Conservation (phyloP, 2,329 filamentous ascomycete species). For the Fusarium drepaniforme region DNA sequence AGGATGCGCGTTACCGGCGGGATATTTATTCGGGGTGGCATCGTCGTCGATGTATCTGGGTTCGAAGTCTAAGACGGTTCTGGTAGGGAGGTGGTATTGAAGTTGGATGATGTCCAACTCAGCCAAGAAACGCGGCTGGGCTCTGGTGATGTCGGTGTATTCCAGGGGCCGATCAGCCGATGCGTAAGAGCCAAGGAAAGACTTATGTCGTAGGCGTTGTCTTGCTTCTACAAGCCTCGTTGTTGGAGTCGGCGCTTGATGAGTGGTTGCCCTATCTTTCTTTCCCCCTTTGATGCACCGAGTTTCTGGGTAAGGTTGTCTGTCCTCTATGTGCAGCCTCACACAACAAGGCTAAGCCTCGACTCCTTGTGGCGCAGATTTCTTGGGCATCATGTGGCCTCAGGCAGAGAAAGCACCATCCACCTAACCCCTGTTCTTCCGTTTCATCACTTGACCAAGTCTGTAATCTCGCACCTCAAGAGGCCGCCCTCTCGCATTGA, state of each 20-base stretch:
- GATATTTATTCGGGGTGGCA: constrained; percentile 90
- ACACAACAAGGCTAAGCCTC: constrained; percentile 27
- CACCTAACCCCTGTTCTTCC: constrained; percentile 14
- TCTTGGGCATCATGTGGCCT: constrained; percentile 32
- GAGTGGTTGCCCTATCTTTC: constrained; percentile 18
- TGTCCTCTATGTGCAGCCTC: constrained; percentile 42
- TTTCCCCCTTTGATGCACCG: constrained; percentile 34
- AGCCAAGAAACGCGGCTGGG: not conserved
- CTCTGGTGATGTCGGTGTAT: constrained; percentile 3
- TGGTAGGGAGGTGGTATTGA: constrained; percentile 17
- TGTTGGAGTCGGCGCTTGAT: constrained; percentile 18
- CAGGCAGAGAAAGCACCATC: constrained; percentile 29
- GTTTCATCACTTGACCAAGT: constrained; percentile 8
- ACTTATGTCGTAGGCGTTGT: constrained; percentile 3
- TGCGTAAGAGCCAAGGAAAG: not conserved
- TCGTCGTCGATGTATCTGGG: constrained; percentile 52
- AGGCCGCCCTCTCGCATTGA: constrained; percentile 16
- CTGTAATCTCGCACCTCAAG: constrained; percentile 9
- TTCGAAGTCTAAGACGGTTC: constrained; percentile 8
- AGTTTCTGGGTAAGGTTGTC: constrained; percentile 32
- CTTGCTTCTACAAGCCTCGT: constrained; percentile 14
- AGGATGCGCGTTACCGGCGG: constrained; percentile 90
- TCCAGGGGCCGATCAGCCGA: constrained; percentile 1
- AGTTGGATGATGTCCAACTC: not conserved
- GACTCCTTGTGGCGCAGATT: constrained; percentile 10